Base-by-base conservation (phyloP, 805 yeast species). In the Barnettozyma salicaria region DNA sequence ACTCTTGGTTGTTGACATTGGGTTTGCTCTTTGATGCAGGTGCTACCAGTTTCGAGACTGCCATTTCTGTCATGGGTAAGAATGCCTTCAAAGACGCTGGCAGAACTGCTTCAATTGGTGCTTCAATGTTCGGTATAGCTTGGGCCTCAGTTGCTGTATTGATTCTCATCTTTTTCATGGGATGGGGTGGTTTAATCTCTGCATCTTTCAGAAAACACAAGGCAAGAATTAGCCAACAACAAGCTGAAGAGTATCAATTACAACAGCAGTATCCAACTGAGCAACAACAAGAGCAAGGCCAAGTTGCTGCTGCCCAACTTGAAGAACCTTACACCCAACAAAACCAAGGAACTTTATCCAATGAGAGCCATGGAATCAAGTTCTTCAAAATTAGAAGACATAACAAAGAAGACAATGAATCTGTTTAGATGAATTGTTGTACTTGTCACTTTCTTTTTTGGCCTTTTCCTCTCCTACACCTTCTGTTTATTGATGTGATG, bases 61-160 rank as follows among this genome's bases (percentile, higher is more conserved):
- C 95, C 3, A 83, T 74, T 30, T 60, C 72, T 43, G 95, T 81
- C n/a, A 55, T 83, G 65, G 92, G 85, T 32, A 79, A 70, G 56
- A 68, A 76, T 50, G 80, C 81, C 19, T 89, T 89, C 72, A 53
- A 59, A 27, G 56, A 63, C 42, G 72, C 59, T 20, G 69, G 64
- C 29, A 53, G 65, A 44, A 40, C 47, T 12, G 68, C 78, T 28
- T 63, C 68, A 37, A 45, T 82, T 40, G 85, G 87, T 43, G 67
- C 75, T 22, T 61, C 73, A 32, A 59, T 73, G 52, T 57, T 78
- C 56, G 89, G 82, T 52, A 53, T 81, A 38, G 54, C 77, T 6
- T 84, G 94, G 94, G 81, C 87, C 35, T 64, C 85, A 17, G 75
- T 76, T 37, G 78, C 72, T 4, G 59, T 68, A 44, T 57, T 74